A percentile compares a stretch with the other conserved stretches of the same genome.
Evolutionary conservation across 768 basidiomycete species (phyloP).

Genomic region (Lenzites betulinus): DNA sequence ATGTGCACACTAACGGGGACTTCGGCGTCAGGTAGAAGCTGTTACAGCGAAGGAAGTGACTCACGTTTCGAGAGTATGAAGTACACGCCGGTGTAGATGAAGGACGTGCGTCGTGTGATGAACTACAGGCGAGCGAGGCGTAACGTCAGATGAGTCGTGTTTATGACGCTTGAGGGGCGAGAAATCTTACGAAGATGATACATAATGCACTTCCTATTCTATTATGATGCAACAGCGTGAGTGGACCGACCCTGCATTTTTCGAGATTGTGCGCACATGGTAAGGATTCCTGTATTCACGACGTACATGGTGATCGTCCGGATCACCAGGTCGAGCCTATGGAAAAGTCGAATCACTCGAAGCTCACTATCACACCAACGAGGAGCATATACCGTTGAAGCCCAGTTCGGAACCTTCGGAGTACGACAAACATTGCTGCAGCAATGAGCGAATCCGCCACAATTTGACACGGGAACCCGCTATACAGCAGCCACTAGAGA

Average conservation of each 20-base stretch:
- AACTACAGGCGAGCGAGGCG: neutral
- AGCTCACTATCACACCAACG: no score
- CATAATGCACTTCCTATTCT: neutral
- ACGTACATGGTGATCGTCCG: neutral
- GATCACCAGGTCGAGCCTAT: constrained; percentile 7
- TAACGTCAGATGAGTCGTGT: neutral
- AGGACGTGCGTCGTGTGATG: neutral
- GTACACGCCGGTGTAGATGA: neutral
- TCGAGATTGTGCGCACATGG: neutral
- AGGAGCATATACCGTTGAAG: neutral
- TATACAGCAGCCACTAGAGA: constrained; percentile 5
- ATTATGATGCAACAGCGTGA: neutral
- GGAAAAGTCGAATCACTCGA: no score
- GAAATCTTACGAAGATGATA: neutral
- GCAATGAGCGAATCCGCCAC: constrained; percentile 1
- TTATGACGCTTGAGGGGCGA: neutral
- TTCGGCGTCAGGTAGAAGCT: neutral
- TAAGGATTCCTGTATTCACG: constrained; percentile 10
- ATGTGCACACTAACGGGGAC: constrained; percentile 4
- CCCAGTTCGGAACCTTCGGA: constrained; percentile 7
- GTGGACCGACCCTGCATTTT: neutral
- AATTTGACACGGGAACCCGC: constrained; percentile 6
- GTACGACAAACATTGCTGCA: neutral
- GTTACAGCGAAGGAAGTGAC: neutral
- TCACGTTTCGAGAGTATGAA: neutral